Evolutionary conservation across 768 basidiomycete genomes (phyloP), one percentile per base, ranked within the genome.

Genomic region (Russula vinacea): DNA sequence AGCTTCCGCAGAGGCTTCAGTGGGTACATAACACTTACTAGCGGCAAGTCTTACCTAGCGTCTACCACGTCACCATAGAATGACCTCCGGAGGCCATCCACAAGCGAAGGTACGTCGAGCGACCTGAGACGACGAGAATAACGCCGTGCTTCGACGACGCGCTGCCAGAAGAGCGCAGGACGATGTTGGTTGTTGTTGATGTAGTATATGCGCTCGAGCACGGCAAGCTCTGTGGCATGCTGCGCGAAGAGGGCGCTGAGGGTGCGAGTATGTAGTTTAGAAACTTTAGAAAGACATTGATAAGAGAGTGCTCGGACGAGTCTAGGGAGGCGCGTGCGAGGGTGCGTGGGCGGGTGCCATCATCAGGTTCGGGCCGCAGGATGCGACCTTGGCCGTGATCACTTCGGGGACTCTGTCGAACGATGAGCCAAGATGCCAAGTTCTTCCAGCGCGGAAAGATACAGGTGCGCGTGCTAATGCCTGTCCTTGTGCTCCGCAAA

Each of bases 401-500:
- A 53, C 51, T 19, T 19, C 52, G 52, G 22, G 17, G 32, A 49
- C 29, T 24, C 3, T 33, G 1, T 24, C 7, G 32, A 42, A 71
- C 58, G 59, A 82, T 81, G 81, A 74, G 77, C 37, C 89, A 92
- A 77, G 92, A 94, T 81, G 92, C 91, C 53, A 93, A 93, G 72
- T 93, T 93, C 82, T 94, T 94, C 72, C 86, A 88, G 73, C 82
- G 92, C 67, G 92, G 92, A 69, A 95, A 94, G 80, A 92, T 94
- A 70, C 90, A 92, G 84, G 91, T 91, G 70, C 62, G 74, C 66
- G n/a, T 62, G 59, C 42, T 44, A 6, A 60, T 60, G 61, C 33
- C 14, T 40, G 29, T 52, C 39, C 53, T 58, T 54, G 62, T 24
- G 50, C 16, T 22, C 44, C 53, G 10, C 32, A 22, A 56, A 64